Conservation (phyloP, 495 filamentous ascomycete species). For the Glutinoglossum americanum region DNA sequence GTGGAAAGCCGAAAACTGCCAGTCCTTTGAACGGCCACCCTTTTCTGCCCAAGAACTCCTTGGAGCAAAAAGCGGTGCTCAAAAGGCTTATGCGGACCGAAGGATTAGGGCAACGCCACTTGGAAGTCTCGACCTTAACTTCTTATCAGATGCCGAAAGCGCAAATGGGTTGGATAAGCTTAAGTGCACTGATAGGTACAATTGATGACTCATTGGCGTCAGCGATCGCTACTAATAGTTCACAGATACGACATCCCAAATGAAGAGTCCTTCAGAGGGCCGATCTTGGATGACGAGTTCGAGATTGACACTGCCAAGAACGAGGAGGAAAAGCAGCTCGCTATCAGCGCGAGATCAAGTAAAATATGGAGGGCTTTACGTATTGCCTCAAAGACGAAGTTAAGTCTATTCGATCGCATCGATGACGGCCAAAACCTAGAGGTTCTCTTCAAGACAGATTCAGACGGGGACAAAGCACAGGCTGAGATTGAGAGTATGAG, state of each 20-base stretch:
- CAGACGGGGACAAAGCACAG: neutral
- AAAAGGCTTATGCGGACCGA: slow-evolving; percentile 41
- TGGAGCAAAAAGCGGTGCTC: slow-evolving; percentile 39
- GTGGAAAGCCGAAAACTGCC: slow-evolving; percentile 91
- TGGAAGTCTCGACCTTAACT: slow-evolving; percentile 51
- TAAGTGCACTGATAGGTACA: slow-evolving; percentile 33
- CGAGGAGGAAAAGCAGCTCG: slow-evolving; percentile 43
- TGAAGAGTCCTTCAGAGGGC: slow-evolving; percentile 27
- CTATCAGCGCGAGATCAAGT: slow-evolving; percentile 50
- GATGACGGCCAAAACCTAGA: neutral
- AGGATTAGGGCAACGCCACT: slow-evolving; percentile 41
- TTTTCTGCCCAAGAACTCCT: slow-evolving; percentile 42
- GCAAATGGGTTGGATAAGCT: slow-evolving; percentile 33
- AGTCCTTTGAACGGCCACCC: slow-evolving; percentile 54
- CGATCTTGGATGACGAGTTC: slow-evolving; percentile 47
- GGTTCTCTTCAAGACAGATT: slow-evolving; percentile 1
- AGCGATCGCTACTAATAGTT: slow-evolving; percentile 4
- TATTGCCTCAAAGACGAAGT: slow-evolving; percentile 46
- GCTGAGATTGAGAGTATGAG: neutral
- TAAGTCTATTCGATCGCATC: slow-evolving; percentile 43
- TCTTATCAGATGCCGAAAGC: slow-evolving; percentile 42
- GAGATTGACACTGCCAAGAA: slow-evolving; percentile 62
- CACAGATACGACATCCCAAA: slow-evolving; percentile 28
- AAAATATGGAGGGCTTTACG: slow-evolving; percentile 77
- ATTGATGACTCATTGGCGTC: neutral